These are phyloP conservation scores for Alloteropsis angusta DNA, from an alignment of 202 grass and related monocot species.

Conservation along the genomic window DNA sequence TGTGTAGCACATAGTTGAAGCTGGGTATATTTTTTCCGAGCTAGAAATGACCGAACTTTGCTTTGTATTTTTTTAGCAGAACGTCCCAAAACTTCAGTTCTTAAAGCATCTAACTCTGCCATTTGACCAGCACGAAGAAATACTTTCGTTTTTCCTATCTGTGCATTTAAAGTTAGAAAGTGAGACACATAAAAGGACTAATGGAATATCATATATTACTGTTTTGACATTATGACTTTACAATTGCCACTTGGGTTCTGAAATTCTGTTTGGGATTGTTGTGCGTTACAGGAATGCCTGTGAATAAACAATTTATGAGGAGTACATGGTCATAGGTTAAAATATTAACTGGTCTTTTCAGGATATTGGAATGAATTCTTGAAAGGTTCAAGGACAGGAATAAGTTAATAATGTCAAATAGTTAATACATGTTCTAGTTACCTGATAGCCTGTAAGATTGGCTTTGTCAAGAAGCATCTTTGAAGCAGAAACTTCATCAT, in stretches of 20 bases:
- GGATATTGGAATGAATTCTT: background rate
- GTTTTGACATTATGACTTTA: background rate
- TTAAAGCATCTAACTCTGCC: constrained; percentile 91
- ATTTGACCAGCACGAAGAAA: constrained; percentile 97
- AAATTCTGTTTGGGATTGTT: background rate
- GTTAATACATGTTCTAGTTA: constrained; percentile 25
- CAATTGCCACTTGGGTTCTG: background rate
- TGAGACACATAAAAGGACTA: constrained; percentile 26
- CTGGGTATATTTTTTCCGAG: constrained; percentile 50
- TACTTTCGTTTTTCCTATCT: constrained; percentile 96
- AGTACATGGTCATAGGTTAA: background rate
- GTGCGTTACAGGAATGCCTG: background rate
- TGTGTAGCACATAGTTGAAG: constrained; percentile 47
- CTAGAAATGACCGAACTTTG: constrained; percentile 59
- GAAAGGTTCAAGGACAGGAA: constrained; percentile 3
- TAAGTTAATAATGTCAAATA: background rate
- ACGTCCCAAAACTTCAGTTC: constrained; percentile 79
- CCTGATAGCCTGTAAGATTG: constrained; percentile 81
- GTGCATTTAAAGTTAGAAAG: constrained; percentile 36
- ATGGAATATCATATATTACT: background rate
- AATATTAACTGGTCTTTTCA: background rate
- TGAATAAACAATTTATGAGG: constrained; percentile 1
- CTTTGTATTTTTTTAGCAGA: constrained; percentile 93
- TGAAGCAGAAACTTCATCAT: constrained; percentile 49
- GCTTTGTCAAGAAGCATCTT: constrained; percentile 84